Base-by-base conservation (phyloP, 139 green algal genomes). In the Auxenochlorella pyrenoidosa region DNA sequence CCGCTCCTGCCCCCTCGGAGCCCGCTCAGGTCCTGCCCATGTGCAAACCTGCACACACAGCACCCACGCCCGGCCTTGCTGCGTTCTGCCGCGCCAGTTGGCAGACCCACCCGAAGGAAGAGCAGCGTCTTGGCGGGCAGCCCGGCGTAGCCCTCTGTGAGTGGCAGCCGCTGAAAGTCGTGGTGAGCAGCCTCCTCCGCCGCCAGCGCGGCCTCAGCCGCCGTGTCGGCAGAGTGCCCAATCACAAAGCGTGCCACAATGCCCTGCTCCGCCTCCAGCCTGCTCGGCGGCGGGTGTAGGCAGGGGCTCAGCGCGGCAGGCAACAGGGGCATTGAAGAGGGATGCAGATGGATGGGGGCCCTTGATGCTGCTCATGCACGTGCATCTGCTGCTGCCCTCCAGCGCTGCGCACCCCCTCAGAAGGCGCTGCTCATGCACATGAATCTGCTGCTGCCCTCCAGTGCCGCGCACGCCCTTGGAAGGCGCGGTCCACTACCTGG, bases 41-140 rank as follows among this genome's bases (percentile, higher is more conserved):
- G 47, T 10, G 6, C 8, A 10, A 6, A 54, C 47, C 47, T 18
- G 47, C 47, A 10, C 10, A 10, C 47, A 10, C 10, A 10, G 47
- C 47, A 54, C 47, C 47, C 47, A 54, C 6, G 47, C 8, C 47
- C 10, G 8, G 47, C 30, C n/a, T n/a, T 24, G 30, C 30, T 19
- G 15, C n/a, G 12, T 40, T 5, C 68, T 41, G 68, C 30, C 5
- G 30, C 30, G 32, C 30, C 5, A 19, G 68, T 6, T 10, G 24
- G 34, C 70, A 1, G 40, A 5, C 34, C 34, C 40, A 66, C 73
- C 58, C 54, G 51, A 44, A 97, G 91, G 82, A 96, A 97, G 3
- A 75, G 79, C 19, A 93, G 84, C 13, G 94, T 97, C 89, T 97
- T 97, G 75, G 90, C 89, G 28, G 95, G 79, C 83, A 97, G 91